A percentile compares a stretch with the other conserved stretches of the same genome.
Conservation (phyloP, 306 rosid species). For the Acacia acuminata region DNA sequence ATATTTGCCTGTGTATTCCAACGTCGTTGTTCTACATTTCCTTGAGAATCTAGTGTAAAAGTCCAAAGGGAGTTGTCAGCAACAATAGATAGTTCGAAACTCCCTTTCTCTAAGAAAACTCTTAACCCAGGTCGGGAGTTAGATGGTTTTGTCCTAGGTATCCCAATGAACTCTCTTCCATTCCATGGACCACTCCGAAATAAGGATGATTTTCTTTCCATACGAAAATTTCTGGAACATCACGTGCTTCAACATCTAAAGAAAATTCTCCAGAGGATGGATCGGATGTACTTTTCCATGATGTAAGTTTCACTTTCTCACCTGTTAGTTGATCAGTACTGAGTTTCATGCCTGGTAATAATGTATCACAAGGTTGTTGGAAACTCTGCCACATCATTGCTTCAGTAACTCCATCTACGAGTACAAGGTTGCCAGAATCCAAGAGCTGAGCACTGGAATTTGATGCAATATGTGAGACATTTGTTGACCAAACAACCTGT, state of each 20-base stretch:
- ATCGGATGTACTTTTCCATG: slow-evolving; percentile 36
- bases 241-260: neutral
- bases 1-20: too few relatives aligned
- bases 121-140: too few relatives aligned
- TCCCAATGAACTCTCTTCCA: too few relatives aligned
- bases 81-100: too few relatives aligned
- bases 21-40: too few relatives aligned
- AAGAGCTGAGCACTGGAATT: slow-evolving; percentile 37
- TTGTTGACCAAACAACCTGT: slow-evolving; percentile 38
- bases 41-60: too few relatives aligned
- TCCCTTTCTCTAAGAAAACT: too few relatives aligned
- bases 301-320: neutral
- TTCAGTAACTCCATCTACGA: neutral
- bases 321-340: neutral
- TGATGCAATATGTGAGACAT: neutral
- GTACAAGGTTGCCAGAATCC: slow-evolving; percentile 38
- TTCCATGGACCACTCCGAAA: slow-evolving; percentile 41
- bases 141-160: too few relatives aligned
- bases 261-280: slow-evolving; percentile 29
- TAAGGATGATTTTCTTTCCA: slow-evolving; percentile 33
- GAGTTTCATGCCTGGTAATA: neutral
- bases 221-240: slow-evolving; percentile 9
- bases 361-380: slow-evolving; percentile 17
- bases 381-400: slow-evolving; percentile 36
- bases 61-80: accelerated